Evolutionary conservation across 305 asterid genomes (phyloP).

Genomic region (Rubia tinctorum): DNA sequence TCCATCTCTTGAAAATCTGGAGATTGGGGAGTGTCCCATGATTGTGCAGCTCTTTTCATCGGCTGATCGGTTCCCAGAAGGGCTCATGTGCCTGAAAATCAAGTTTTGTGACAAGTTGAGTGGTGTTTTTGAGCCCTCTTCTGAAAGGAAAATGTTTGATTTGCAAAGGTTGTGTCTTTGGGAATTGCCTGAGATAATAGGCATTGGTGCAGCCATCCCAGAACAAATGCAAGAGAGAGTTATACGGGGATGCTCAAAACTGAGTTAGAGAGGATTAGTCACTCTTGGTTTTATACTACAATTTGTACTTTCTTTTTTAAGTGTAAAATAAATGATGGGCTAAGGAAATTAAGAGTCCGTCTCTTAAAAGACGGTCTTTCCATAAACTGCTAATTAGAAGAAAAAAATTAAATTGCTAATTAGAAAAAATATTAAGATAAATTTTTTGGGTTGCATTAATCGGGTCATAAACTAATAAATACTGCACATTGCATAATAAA

Average conservation of each 20-base stretch:
- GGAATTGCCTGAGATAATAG: slow-evolving; percentile 14
- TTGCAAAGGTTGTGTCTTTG: slow-evolving; percentile 12
- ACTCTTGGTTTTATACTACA: not conserved
- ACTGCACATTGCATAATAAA: no score
- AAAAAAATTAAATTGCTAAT: no score
- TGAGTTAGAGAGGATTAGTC: not conserved
- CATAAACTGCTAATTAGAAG: no score
- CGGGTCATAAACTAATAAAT: no score
- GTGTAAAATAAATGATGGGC: no score
- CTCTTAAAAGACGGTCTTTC: no score
- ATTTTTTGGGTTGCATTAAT: no score
- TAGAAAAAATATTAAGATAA: no score
- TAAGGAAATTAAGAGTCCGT: no score
- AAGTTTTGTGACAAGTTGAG: slow-evolving; percentile 24
- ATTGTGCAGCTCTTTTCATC: slow-evolving; percentile 15
- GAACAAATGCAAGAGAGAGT: not conserved
- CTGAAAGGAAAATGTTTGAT: not conserved
- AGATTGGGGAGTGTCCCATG: slow-evolving; percentile 39
- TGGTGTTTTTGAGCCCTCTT: slow-evolving; percentile 1
- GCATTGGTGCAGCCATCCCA: slow-evolving; percentile 6
- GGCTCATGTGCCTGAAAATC: slow-evolving; percentile 10
- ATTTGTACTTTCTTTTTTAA: not conserved
- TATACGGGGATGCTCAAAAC: slow-evolving; percentile 15
- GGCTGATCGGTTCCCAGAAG: not conserved
- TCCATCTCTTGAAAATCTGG: slow-evolving; percentile 17